Evolutionary conservation across 805 yeast genomes (phyloP).

Genomic region (Zygotorulaspora sp.): DNA sequence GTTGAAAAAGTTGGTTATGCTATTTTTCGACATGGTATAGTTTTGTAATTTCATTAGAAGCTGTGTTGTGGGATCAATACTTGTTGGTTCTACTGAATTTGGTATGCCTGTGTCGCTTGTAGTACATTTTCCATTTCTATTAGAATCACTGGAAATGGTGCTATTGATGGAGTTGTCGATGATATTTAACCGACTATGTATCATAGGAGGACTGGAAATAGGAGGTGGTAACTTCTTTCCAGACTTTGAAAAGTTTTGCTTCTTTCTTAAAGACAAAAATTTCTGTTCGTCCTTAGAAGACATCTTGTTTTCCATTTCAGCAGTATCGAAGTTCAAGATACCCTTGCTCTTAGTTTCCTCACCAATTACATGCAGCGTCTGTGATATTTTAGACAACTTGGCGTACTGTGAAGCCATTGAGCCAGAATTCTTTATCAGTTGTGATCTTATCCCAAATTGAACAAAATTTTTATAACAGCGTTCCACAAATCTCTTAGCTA

Average conservation of each 20-base stretch:
- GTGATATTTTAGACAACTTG: constrained; percentile 33
- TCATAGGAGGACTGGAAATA: constrained; percentile 1
- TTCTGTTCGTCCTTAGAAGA: constrained; percentile 24
- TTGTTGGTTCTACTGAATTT: neutral
- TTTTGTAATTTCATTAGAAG: constrained; percentile 23
- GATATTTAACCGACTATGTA: constrained; percentile 1
- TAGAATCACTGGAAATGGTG: neutral
- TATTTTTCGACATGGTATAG: constrained; percentile 29
- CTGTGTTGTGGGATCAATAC: constrained; percentile 7
- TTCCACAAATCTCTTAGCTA: constrained; percentile 59
- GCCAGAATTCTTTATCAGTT: constrained; percentile 29
- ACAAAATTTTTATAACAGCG: constrained; percentile 48
- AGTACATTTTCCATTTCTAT: neutral
- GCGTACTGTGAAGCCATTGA: constrained; percentile 23
- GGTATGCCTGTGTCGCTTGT: neutral
- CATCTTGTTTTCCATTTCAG: constrained; percentile 26
- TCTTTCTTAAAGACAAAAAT: constrained; percentile 11
- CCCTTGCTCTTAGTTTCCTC: constrained; percentile 37
- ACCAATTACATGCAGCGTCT: constrained; percentile 33
- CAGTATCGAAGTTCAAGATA: constrained; percentile 26
- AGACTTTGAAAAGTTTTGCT: constrained; percentile 5
- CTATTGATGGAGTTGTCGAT: neutral
- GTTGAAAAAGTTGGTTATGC: constrained; percentile 29
- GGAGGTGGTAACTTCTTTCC: constrained; percentile 6
- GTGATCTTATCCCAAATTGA: constrained; percentile 39